Base-by-base conservation (phyloP, 257 asterid genomes). In the Nyctanthes arbortristis region DNA sequence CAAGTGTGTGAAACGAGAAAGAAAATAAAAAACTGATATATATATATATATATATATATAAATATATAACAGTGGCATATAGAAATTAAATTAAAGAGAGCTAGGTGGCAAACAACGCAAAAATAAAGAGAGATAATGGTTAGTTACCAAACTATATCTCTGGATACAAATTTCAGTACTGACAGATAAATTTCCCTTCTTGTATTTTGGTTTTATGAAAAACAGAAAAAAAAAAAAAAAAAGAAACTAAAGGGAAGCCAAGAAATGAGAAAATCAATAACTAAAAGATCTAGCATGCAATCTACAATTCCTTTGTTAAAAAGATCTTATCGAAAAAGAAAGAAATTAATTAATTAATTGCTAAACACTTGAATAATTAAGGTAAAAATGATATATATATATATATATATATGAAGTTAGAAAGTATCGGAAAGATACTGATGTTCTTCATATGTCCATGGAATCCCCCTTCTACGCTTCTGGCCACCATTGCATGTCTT, bases 371-470 rank as follows among this genome's bases (percentile, higher is more conserved):
- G 3, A 49, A 49, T 49, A 7, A 49, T 49, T 49, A 20, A 32
- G 52, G 31, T 56, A 63, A 58, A 12, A n/a, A 18, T 11, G 1
- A n/a, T n/a, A n/a, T n/a, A n/a, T n/a, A n/a, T n/a, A n/a, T n/a
- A n/a, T n/a, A n/a, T n/a, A 7, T 6, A 36, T 4, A 1, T 37
- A 57, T 12, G 24, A 37, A 33, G 33, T 16, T 20, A n/a, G n/a
- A 33, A 52, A 59, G 35, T 22, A 25, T 28, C n/a, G 25, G 43
- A 39, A 24, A 43, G n/a, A 3, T 83, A 85, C 85, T 75, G 79
- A 18, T 83, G 91, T 75, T 83, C 88, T 1, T 57, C 73, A 65
- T 72, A 73, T 0, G 85, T 83, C 91, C 91, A 85, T 0, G 79
- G 84, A 24, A 72, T 32, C 0, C 56, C 56, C 56, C 25, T 47